phyloP scores from a whole-genome alignment of 345 rosid genomes.

The Citrus reticulata region DNA sequence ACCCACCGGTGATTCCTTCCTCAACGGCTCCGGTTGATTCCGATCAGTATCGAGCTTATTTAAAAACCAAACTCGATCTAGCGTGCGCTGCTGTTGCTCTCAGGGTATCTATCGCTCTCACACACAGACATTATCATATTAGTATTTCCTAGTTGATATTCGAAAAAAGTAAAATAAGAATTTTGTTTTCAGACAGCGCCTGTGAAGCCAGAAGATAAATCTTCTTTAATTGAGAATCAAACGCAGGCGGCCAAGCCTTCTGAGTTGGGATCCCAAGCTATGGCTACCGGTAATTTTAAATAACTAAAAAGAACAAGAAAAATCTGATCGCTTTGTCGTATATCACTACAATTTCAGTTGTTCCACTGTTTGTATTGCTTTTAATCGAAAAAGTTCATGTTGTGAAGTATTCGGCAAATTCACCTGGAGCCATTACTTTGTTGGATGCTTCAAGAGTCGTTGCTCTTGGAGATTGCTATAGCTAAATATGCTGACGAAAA shows the following conservation, averaged over 20 bases:
- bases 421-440: neutral
- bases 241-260: conserved; percentile 16
- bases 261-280: conserved; percentile 36
- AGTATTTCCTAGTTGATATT: neutral
- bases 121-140: neutral
- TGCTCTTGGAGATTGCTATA: neutral
- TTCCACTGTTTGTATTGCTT: too few species aligned
- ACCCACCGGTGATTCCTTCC: conserved; percentile 24
- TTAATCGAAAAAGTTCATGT: too few species aligned
- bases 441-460: neutral
- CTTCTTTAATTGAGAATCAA: conserved; percentile 36
- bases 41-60: conserved; percentile 49
- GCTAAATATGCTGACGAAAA: neutral
- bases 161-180: neutral
- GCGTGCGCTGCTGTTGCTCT: conserved; percentile 77
- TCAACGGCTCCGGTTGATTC: conserved; percentile 31
- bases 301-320: neutral
- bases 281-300: conserved; percentile 33
- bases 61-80: conserved; percentile 60
- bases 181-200: conserved; percentile 34
- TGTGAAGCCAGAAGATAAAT: conserved; percentile 55
- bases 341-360: too few species aligned
- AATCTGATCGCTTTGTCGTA: too few species aligned
- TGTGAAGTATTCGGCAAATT: neutral
- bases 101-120: conserved; percentile 30